Evolutionary conservation across 1,284 basidiomycete species (phyloP), one percentile per base, ranked within the genome.

Genomic region (Irpex lacteus): DNA sequence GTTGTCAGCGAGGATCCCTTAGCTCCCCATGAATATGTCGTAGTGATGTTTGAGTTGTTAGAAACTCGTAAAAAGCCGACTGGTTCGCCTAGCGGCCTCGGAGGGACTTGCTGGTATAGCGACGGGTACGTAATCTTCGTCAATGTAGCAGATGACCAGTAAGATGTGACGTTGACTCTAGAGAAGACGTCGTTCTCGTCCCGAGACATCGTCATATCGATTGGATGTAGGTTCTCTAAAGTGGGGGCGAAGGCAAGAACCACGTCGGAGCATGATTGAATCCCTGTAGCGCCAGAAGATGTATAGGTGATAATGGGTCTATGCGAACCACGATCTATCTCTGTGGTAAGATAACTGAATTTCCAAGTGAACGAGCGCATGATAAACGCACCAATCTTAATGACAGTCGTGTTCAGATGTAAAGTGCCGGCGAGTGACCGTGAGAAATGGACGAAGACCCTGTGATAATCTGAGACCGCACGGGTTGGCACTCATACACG

Each of bases 161-260:
- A 60, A n/a, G 34, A 8, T 19, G 59, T 60, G 34, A 49, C 47
- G 8, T 47, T 7, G 8, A 60, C 40, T 44, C 15, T 36, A 32
- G 59, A 44, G 26, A 60, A 60, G 38, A 60, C 59, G n/a, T 44
- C 15, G 9, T 47, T 40, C 26, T 60, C 59, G 38, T n/a, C 21
- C 11, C n/a, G 15, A 15, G 38, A 18, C n/a, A 60, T 36, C 34
- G 36, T 8, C 40, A 60, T 26, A 21, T 47, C 26, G 19, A 44
- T 18, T 13, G 36, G n/a, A 8, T 13, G 13, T 18, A 60, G 59
- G n/a, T n/a, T 34, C 8, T 13, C 9, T 6, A 32, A 32, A 40
- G 44, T 49, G 18, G 59, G 59, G n/a, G 59, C 37, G 40, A 60
- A 60, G 34, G 59, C 59, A n/a, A 60, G 34, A 38, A 60, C 36